Evolutionary conservation across 208 protist species (phyloP), one percentile per base, ranked within the genome.

Genomic region (Herpetomonas tarakana): DNA sequence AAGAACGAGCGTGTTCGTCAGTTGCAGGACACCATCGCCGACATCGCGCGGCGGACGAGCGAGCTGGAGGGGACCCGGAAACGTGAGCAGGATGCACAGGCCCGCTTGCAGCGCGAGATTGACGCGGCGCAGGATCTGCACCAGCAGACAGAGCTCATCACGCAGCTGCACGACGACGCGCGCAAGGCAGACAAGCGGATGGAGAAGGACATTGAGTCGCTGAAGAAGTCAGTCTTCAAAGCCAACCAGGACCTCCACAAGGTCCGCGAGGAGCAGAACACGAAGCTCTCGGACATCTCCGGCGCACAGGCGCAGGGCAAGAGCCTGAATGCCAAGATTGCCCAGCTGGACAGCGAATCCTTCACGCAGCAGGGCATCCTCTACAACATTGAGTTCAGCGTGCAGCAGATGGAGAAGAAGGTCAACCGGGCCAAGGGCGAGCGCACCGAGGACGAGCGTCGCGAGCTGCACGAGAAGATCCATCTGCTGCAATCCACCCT

Each of bases 391-490:
- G 93, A 98, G 78, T 98, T 97, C 62, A 91, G 81, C 51, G 80
- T 97, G 27, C 95, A 98, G 86, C 92, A 97, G 78, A 94, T 98
- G 85, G 89, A 97, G 71, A 88, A 94, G 60, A 97, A 96, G 68
- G 92, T 97, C 18, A 84, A 80, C 49, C 80, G 89, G 21, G 88
- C 87, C 46, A 83, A 88, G 45, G 91, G 94, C 16, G 88, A 97
- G 78, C 81, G 91, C 31, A 94, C 86, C 1, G 91, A 96, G 60
- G 92, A 97, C 28, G 95, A 98, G 76, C 87, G 89, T 39, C 59
- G 73, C 19, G 81, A 81, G 52, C 68, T 98, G 51, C 84, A 92
- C 26, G 74, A 82, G 29, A 91, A 93, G 66, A 97, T 98, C 55
- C 57, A 66, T 21, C 73, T 93, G 22, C 82, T 97, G 30, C 86